phyloP scores from a whole-genome alignment of 768 basidiomycete species.

The Lactarius sp. region DNA sequence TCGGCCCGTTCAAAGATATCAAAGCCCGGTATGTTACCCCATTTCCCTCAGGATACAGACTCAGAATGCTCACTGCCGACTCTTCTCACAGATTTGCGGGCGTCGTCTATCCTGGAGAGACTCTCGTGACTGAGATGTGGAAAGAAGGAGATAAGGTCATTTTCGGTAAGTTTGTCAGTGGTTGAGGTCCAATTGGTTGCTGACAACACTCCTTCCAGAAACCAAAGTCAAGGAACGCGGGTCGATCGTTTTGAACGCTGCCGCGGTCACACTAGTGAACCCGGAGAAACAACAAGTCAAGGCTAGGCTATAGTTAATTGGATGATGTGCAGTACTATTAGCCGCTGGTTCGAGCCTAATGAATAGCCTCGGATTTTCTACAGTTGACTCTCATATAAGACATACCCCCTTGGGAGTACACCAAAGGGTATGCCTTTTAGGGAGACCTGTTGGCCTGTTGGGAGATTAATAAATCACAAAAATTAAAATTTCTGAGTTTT shows the following conservation, averaged over 20 bases:
- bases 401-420: too few relatives aligned
- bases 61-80: slow-evolving; percentile 10
- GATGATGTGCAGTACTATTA: not conserved
- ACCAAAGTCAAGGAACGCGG: slow-evolving; percentile 87
- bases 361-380: not conserved
- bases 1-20: slow-evolving; percentile 84
- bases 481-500: too few relatives aligned
- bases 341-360: not conserved
- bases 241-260: slow-evolving; percentile 64
- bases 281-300: slow-evolving; percentile 38
- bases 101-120: slow-evolving; percentile 93
- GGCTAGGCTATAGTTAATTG: slow-evolving; percentile 49
- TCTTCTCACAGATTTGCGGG: slow-evolving; percentile 66
- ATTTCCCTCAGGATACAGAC: not conserved
- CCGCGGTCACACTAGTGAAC: slow-evolving; percentile 69
- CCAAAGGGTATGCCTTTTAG: too few relatives aligned
- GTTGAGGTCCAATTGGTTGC: not conserved
- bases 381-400: not conserved
- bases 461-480: too few relatives aligned
- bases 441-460: too few relatives aligned
- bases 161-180: slow-evolving; percentile 59
- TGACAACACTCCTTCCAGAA: slow-evolving; percentile 39
- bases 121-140: slow-evolving; percentile 97
- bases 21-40: slow-evolving; percentile 71
- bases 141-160: slow-evolving; percentile 88